These are phyloP conservation scores for Cruciata laevipes DNA, from an alignment of 257 asterid species.

Conservation along the genomic window DNA sequence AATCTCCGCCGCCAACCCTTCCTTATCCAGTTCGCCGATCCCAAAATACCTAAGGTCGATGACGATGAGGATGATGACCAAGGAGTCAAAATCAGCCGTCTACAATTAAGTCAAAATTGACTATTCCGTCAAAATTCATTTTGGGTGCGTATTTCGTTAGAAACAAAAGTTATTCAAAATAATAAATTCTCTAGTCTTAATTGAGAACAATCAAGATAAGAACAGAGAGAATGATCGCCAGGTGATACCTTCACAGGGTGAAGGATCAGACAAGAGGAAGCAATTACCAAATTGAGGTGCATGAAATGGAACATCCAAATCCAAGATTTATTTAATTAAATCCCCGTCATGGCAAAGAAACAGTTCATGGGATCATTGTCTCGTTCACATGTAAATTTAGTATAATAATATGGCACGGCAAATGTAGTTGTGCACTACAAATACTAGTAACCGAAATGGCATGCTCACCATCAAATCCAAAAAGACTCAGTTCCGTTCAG, in stretches of 20 bases:
- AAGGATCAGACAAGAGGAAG: not conserved
- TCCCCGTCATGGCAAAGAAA: not conserved
- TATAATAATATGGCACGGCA: no score
- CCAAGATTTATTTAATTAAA: not conserved
- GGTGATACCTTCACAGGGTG: constrained; percentile 1
- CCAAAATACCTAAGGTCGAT: no score
- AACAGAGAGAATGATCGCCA: not conserved
- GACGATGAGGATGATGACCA: no score
- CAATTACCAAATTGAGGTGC: not conserved
- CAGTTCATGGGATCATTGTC: not conserved
- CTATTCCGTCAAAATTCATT: no score
- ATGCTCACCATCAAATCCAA: not conserved
- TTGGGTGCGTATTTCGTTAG: no score
- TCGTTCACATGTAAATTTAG: not conserved
- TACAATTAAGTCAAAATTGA: no score
- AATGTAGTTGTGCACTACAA: not conserved
- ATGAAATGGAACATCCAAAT: not conserved
- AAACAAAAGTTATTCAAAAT: no score
- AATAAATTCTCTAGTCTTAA: not conserved
- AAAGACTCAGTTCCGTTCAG: not conserved
- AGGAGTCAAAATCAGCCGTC: no score
- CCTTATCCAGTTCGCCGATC: no score
- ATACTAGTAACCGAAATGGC: not conserved
- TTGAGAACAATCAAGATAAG: no score
- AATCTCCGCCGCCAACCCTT: no score